A percentile compares a stretch with the other conserved stretches of the same genome.
Evolutionary conservation across 495 filamentous ascomycete genomes (phyloP).

Genomic region (Podospora sp.): DNA sequence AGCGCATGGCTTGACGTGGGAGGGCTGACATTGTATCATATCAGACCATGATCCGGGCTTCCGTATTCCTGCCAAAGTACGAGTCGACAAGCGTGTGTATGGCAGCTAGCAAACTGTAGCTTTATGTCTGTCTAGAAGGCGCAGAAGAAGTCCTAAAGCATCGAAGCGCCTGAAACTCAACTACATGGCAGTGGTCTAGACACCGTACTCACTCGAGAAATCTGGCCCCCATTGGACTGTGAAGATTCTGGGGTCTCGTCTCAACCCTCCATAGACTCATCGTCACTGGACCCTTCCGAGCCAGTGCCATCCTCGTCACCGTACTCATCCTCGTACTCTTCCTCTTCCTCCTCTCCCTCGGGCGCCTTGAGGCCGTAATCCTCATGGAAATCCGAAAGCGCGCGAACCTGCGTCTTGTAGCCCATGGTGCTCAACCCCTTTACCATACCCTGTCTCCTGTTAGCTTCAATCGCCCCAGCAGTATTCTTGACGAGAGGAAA

Average conservation of each 20-base stretch:
- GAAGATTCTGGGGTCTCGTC: neutral
- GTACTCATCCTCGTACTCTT: conserved; percentile 65
- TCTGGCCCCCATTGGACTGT: too few relatives aligned
- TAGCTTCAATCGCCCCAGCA: conserved; percentile 13
- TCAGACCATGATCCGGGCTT: too few relatives aligned
- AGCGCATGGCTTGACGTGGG: too few relatives aligned
- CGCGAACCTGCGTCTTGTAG: conserved; percentile 74
- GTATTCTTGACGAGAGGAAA: conserved; percentile 21
- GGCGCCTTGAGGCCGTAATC: conserved; percentile 81
- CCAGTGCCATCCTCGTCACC: conserved; percentile 42
- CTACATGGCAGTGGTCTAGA: too few relatives aligned
- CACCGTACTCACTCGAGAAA: neutral
- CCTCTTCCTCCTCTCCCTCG: conserved; percentile 68
- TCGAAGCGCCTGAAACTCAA: too few relatives aligned
- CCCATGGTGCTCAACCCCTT: conserved; percentile 71
- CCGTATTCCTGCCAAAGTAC: too few relatives aligned
- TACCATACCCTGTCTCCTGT: conserved; percentile 59
- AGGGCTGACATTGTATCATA: too few relatives aligned
- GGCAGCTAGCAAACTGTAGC: too few relatives aligned
- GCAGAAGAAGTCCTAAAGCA: too few relatives aligned
- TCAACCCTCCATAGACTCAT: neutral
- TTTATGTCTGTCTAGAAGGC: too few relatives aligned
- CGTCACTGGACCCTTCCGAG: neutral
- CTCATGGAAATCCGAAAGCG: conserved; percentile 82
- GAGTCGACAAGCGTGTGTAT: too few relatives aligned